A percentile compares a stretch with the other conserved stretches of the same genome.
These are phyloP conservation scores for Leucocoprinus sp. DNA, from an alignment of 768 basidiomycete species.

Conservation along the genomic window DNA sequence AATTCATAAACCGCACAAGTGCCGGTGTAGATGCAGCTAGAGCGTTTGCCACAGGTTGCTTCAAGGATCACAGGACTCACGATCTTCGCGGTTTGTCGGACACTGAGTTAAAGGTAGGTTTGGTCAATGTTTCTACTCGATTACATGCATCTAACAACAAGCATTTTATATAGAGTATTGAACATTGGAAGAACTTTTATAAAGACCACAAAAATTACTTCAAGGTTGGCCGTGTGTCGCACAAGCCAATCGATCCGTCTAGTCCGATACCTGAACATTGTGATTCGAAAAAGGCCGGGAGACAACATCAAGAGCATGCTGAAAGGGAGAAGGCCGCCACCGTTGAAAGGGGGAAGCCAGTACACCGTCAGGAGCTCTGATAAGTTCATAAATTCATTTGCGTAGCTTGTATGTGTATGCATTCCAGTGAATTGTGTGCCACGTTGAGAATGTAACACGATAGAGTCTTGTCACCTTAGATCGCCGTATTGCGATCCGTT, in stretches of 20 bases:
- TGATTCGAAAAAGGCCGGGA: constrained; percentile 47
- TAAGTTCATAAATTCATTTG: constrained; percentile 5
- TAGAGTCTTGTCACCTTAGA: not conserved
- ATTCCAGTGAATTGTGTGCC: not conserved
- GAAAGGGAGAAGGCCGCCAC: constrained; percentile 15
- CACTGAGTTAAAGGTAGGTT: constrained; percentile 58
- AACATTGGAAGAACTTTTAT: constrained; percentile 91
- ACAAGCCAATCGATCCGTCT: constrained; percentile 67
- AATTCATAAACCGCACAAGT: constrained; percentile 26
- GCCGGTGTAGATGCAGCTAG: constrained; percentile 86
- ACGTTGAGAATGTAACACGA: constrained; percentile 3
- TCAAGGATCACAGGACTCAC: constrained; percentile 83
- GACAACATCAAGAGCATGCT: constrained; percentile 20
- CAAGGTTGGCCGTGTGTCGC: constrained; percentile 70
- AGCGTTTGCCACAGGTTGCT: constrained; percentile 92
- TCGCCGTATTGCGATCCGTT: not conserved
- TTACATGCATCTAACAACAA: constrained; percentile 2
- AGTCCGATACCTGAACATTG: constrained; percentile 73
- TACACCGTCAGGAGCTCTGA: constrained; percentile 32
- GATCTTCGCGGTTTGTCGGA: constrained; percentile 78
- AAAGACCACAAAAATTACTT: constrained; percentile 69
- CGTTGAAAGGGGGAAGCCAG: constrained; percentile 12
- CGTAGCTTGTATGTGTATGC: not conserved
- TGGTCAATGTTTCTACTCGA: not conserved
- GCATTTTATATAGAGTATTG: constrained; percentile 44